phyloP scores from a whole-genome alignment of 2,329 filamentous ascomycete genomes.

The Ophiocordyceps robertsii region DNA sequence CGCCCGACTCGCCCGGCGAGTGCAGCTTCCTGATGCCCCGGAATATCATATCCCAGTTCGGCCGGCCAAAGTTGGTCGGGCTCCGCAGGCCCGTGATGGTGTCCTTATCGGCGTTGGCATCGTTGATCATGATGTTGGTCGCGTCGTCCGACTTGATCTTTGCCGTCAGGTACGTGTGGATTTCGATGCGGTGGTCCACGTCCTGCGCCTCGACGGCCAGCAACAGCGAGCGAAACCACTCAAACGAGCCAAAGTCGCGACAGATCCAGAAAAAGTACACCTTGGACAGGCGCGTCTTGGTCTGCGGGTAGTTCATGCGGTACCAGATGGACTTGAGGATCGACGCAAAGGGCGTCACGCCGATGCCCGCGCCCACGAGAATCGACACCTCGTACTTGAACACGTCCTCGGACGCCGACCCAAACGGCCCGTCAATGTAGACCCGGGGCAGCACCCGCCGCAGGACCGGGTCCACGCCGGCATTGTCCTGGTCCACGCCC shows the following conservation, averaged over 20 bases:
- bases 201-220: slow-evolving; percentile 80
- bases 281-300: slow-evolving; percentile 66
- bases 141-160: slow-evolving; percentile 79
- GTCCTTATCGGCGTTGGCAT: slow-evolving; percentile 71
- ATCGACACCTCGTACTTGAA: slow-evolving; percentile 78
- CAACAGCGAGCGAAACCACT: slow-evolving; percentile 78
- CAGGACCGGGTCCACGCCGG: slow-evolving; percentile 53
- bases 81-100: slow-evolving; percentile 71
- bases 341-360: slow-evolving; percentile 75
- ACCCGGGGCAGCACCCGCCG: slow-evolving; percentile 64
- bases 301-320: slow-evolving; percentile 76
- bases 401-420: slow-evolving; percentile 75
- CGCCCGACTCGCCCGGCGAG: slow-evolving; percentile 56
- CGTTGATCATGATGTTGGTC: slow-evolving; percentile 88
- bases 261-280: slow-evolving; percentile 93
- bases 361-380: slow-evolving; percentile 71
- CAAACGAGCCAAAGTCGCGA: slow-evolving; percentile 75
- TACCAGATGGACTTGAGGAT: slow-evolving; percentile 91
- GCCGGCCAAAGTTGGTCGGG: slow-evolving; percentile 73
- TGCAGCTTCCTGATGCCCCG: slow-evolving; percentile 70
- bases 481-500: slow-evolving; percentile 46
- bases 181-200: slow-evolving; percentile 72
- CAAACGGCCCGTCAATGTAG: slow-evolving; percentile 76
- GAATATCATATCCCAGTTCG: slow-evolving; percentile 88
- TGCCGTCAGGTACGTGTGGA: slow-evolving; percentile 77